A percentile compares a stretch with the other conserved stretches of the same genome.
Conservation (phyloP, 192 early-diverging fungal genomes). For the Spinellus fusiger region DNA sequence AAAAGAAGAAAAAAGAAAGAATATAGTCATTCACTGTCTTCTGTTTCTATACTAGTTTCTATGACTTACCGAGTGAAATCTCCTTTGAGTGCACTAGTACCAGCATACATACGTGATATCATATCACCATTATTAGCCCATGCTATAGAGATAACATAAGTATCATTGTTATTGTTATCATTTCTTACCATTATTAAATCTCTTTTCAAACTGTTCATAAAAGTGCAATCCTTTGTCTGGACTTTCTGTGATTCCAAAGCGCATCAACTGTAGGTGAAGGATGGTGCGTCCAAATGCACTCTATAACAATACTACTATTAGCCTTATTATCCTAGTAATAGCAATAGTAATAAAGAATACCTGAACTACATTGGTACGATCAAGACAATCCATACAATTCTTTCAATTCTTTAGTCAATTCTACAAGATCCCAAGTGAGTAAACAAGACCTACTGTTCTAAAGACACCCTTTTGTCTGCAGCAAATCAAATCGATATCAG, state of each 20-base stretch:
- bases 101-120: constrained; percentile 71
- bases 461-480: constrained; percentile 36
- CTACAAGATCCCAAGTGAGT: not conserved
- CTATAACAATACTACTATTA: constrained; percentile 5
- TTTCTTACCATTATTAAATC: constrained; percentile 44
- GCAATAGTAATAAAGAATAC: constrained; percentile 5
- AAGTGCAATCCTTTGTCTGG: constrained; percentile 59
- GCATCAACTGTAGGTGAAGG: constrained; percentile 60
- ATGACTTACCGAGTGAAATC: constrained; percentile 58
- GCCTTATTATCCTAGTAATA: constrained; percentile 17
- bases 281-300: constrained; percentile 60
- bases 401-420: not conserved
- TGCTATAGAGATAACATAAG: constrained; percentile 27
- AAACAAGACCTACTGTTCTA: constrained; percentile 39
- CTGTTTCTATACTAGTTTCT: not conserved
- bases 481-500: constrained; percentile 19
- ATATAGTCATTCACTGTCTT: not conserved
- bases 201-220: constrained; percentile 58
- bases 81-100: constrained; percentile 72
- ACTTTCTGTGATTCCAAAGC: constrained; percentile 58
- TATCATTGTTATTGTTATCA: not conserved
- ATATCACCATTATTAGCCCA: constrained; percentile 83
- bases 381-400: constrained; percentile 99
- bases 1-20: not conserved
- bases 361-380: constrained; percentile 90